Percentiles rank a stretch among this genome's conserved stretches.
Evolutionary conservation across 495 filamentous ascomycete genomes (phyloP).

Genomic region (Aspergillus ellipticus): DNA sequence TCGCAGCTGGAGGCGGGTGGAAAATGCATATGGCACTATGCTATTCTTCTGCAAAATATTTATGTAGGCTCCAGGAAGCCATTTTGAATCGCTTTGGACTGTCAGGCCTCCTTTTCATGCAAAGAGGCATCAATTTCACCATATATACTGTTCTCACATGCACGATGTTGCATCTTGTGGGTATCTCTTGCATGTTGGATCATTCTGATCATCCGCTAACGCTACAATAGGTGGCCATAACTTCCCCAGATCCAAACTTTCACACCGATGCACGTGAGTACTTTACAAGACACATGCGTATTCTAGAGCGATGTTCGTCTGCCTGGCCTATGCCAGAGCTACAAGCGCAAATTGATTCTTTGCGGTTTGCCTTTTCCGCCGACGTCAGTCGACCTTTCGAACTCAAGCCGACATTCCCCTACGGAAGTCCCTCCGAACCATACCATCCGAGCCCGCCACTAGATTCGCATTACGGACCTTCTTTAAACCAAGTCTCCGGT

Average conservation of each 20-base stretch:
- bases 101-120: constrained; percentile 85
- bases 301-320: constrained; percentile 79
- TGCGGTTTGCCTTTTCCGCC: constrained; percentile 89
- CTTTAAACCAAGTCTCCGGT: constrained; percentile 29
- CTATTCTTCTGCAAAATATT: constrained; percentile 79
- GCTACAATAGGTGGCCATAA: constrained; percentile 75
- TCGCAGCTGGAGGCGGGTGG: constrained; percentile 71
- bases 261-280: constrained; percentile 83
- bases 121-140: constrained; percentile 90
- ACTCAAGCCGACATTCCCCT: constrained; percentile 82
- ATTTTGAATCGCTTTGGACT: constrained; percentile 75
- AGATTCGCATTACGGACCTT: constrained; percentile 42
- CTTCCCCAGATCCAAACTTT: constrained; percentile 87
- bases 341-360: constrained; percentile 82
- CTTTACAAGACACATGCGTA: constrained; percentile 92
- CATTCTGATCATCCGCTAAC: constrained; percentile 7
- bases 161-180: constrained; percentile 91
- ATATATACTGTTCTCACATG: constrained; percentile 91
- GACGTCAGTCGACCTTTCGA: constrained; percentile 83
- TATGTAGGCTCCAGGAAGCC: constrained; percentile 89
- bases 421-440: constrained; percentile 70
- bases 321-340: constrained; percentile 93
- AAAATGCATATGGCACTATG: constrained; percentile 84
- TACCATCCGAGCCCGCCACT: constrained; percentile 60
- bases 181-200: constrained; percentile 23